Base-by-base conservation (phyloP, 2,329 filamentous ascomycete species). In the Chalara sp. region DNA sequence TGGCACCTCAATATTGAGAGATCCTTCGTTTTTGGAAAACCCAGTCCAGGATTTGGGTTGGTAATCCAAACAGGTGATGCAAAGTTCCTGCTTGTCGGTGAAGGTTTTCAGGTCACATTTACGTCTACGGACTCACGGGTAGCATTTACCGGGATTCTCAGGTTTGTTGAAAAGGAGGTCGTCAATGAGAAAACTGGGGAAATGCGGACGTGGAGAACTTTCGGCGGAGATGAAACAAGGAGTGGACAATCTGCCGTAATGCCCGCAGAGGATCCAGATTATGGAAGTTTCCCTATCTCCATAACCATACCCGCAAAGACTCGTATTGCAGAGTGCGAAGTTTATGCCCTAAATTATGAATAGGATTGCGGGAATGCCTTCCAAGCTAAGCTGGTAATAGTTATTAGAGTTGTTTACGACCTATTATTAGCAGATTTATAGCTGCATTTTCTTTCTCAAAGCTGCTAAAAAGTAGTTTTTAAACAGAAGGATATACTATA, bases 241-340 rank as follows among this genome's bases (percentile, higher is more conserved):
- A 72, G 71, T 55, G 76, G 76, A 1, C 64, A 65, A 44, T 73
- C 70, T 45, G 59, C 70, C 13, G 75, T 79, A 55, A 81, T 81
- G 78, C 78, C 54, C 11, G 52, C 72, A 51, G 73, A 78, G 33
- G 68, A 78, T 33, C 76, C 76, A 0, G 76, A 80, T 53, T 80
- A 80, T 58, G 77, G 76, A 1, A 74, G 73, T 0, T 79, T 79
- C 51, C 76, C 76, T 0, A 80, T 79, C 32, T 71, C 70, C 30
- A 71, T 80, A 1, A 80, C 76, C 0, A 73, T 79, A 32, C 76
- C 76, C 1, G 74, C 75, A 0, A 62, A 70, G 49, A 80, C 76
- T 3, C 70, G 67, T 43, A 72, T 77, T 53, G 72, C 72, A 0
- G 67, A 72, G 46, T 62, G 70, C 5, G 63, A 71, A 41, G 65